Conservation (phyloP, 1,284 basidiomycete species). For the Irpex sp. region DNA sequence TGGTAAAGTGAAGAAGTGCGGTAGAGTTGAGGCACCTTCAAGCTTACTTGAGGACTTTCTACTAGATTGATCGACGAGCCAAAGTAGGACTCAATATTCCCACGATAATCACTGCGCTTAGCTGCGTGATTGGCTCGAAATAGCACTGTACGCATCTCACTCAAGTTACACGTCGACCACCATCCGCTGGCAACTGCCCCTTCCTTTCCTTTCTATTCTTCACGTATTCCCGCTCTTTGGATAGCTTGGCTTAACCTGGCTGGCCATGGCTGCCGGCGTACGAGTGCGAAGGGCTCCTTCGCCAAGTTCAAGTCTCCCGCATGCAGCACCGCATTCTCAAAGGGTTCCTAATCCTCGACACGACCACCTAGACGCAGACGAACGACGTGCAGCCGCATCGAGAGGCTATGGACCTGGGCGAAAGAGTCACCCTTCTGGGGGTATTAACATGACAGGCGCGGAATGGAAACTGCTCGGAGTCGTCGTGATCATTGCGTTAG, state of each 20-base stretch:
- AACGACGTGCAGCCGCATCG: conserved; percentile 63
- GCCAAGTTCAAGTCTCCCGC: conserved; percentile 47
- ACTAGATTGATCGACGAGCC: not conserved
- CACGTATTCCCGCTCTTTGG: conserved; percentile 1
- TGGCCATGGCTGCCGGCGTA: conserved; percentile 31
- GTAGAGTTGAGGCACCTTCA: not conserved
- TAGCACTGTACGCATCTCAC: not conserved
- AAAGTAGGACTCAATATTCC: conserved; percentile 3
- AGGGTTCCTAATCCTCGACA: conserved; percentile 60
- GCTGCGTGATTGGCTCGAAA: not conserved
- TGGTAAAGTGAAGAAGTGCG: conserved; percentile 15
- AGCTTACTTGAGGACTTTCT: not conserved
- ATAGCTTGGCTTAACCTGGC: not conserved
- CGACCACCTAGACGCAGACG: conserved; percentile 69
- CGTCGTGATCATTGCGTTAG: conserved; percentile 63
- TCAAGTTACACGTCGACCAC: conserved; percentile 15
- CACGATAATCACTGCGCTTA: conserved; percentile 5
- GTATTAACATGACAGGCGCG: conserved; percentile 59
- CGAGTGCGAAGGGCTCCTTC: conserved; percentile 63
- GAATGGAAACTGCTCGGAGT: conserved; percentile 72
- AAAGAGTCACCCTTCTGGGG: conserved; percentile 52
- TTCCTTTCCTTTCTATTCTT: conserved; percentile 6
- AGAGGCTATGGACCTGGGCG: conserved; percentile 57
- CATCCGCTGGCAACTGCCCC: conserved; percentile 5
- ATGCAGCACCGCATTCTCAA: conserved; percentile 34